Conservation (phyloP, 331 rosid genomes). For the Erythrophleum ivorense region DNA sequence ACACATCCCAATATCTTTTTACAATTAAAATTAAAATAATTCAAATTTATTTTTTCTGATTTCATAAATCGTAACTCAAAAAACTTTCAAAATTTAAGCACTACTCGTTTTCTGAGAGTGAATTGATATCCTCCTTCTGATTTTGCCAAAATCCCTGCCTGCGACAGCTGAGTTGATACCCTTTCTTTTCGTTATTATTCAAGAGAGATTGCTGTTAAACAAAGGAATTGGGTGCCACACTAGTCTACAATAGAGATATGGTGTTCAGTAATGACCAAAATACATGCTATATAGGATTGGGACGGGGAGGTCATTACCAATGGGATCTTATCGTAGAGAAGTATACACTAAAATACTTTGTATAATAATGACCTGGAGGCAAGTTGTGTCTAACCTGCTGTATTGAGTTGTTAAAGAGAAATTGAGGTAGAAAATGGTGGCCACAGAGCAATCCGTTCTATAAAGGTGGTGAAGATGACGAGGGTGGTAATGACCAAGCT, state of each 20-base stretch:
- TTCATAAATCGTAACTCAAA: no score
- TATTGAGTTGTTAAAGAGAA: conserved; percentile 58
- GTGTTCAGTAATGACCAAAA: neutral
- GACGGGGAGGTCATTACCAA: neutral
- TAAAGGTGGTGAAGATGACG: conserved; percentile 54
- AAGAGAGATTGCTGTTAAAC: neutral
- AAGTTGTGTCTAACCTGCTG: neutral
- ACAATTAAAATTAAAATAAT: no score
- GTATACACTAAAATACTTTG: neutral
- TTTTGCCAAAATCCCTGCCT: conserved; percentile 28
- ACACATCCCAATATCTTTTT: no score
- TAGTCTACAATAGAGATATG: neutral
- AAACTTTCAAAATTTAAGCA: no score
- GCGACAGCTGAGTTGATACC: conserved; percentile 2
- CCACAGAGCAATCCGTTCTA: conserved; percentile 58
- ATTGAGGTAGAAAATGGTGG: conserved; percentile 52
- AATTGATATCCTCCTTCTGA: conserved; percentile 20
- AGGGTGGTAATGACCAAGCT: conserved; percentile 60
- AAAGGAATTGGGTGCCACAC: neutral
- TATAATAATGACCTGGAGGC: neutral
- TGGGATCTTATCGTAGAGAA: neutral
- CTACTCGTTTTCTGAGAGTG: neutral
- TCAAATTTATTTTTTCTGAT: no score
- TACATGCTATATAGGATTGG: neutral
- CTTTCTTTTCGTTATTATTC: conserved; percentile 28